phyloP scores from a whole-genome alignment of 2,329 filamentous ascomycete species.

The Ascochyta viciae-villosae region DNA sequence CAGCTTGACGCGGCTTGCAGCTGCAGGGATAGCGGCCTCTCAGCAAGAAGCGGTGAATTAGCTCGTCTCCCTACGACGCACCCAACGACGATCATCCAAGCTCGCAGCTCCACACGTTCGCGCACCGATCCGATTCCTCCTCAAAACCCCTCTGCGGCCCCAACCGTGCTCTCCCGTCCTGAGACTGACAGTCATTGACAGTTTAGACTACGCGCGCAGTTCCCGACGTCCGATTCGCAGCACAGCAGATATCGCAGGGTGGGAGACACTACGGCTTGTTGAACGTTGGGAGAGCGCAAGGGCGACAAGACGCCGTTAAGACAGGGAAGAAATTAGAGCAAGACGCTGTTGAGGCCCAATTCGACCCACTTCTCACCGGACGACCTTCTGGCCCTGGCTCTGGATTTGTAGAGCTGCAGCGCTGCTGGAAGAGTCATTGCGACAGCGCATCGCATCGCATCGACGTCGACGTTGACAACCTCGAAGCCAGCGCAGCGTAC shows the following conservation, averaged over 20 bases:
- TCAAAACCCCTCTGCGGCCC: slow-evolving; percentile 14
- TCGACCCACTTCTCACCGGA: slow-evolving; percentile 23
- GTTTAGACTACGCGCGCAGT: neutral
- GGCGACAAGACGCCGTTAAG: slow-evolving; percentile 5
- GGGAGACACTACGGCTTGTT: slow-evolving; percentile 1
- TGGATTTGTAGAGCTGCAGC: slow-evolving; percentile 6
- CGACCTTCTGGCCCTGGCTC: slow-evolving; percentile 17
- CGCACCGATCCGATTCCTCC: slow-evolving; percentile 21
- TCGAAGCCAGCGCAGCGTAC: no score
- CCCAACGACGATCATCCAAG: slow-evolving; percentile 16
- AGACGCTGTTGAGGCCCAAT: slow-evolving; percentile 24
- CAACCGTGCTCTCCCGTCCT: slow-evolving; percentile 27
- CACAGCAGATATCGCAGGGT: neutral
- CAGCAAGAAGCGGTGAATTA: slow-evolving; percentile 28
- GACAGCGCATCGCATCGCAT: neutral
- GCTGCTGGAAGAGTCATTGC: neutral
- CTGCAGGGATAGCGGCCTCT: slow-evolving; percentile 26
- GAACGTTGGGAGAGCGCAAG: neutral
- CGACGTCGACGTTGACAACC: no score
- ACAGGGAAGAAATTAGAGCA: slow-evolving; percentile 4
- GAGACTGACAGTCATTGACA: neutral
- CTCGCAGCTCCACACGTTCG: slow-evolving; percentile 37
- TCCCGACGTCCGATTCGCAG: neutral
- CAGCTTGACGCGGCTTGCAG: slow-evolving; percentile 6
- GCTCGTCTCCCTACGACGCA: slow-evolving; percentile 19